Evolutionary conservation across 192 early-diverging fungal species (phyloP).

Genomic region (Backusella luteola): DNA sequence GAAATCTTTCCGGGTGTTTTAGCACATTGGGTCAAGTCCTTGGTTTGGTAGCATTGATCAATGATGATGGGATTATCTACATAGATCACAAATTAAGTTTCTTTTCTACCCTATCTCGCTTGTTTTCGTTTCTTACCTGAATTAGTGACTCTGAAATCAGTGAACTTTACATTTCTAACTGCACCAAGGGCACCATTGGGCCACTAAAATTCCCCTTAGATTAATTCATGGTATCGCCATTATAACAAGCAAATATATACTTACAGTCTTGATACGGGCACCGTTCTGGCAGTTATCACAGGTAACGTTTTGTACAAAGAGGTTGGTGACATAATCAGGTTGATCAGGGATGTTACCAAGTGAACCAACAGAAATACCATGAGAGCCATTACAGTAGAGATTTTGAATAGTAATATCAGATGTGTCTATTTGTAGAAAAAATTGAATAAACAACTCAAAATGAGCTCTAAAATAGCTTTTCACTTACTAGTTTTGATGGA

Average conservation of each 20-base stretch:
- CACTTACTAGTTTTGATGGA: not conserved
- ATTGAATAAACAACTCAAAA: not conserved
- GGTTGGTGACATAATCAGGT: constrained; percentile 1
- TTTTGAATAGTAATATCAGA: not conserved
- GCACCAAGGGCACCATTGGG: not conserved
- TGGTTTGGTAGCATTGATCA: not conserved
- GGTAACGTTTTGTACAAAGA: not conserved
- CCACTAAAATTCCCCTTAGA: not conserved
- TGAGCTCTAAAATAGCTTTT: not conserved
- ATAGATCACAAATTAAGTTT: not conserved
- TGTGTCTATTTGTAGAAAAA: not conserved
- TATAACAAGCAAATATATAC: not conserved
- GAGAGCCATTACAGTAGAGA: not conserved
- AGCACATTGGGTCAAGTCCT: not conserved
- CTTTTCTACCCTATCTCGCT: not conserved
- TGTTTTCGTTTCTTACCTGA: not conserved
- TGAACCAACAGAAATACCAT: constrained; percentile 1
- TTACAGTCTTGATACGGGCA: constrained; percentile 1
- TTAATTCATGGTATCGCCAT: not conserved
- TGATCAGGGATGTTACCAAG: not conserved
- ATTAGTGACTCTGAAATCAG: constrained; percentile 2
- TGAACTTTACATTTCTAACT: not conserved
- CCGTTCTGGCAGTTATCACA: constrained; percentile 9
- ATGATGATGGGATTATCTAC: not conserved
- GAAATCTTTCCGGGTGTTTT: not conserved